Conservation (phyloP, 495 filamentous ascomycete genomes). For the Talaromyces stipitatus region DNA sequence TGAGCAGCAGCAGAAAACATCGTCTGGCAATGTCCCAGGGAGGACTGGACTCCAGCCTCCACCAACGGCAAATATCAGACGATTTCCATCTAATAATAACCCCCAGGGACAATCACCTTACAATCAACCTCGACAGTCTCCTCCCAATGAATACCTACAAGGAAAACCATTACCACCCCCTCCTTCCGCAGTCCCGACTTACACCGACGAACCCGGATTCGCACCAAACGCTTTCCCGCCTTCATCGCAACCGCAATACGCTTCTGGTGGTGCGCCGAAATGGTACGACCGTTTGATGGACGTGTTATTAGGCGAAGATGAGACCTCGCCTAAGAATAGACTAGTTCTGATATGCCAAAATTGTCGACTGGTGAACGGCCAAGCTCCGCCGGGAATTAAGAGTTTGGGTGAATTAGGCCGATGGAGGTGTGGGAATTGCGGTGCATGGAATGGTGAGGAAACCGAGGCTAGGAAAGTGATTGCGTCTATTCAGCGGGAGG, state of each 20-base stretch:
- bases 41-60: constrained; percentile 60
- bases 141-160: constrained; percentile 15
- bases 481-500: constrained; percentile 12
- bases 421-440: constrained; percentile 86
- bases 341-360: constrained; percentile 76
- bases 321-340: constrained; percentile 84
- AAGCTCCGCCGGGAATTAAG: constrained; percentile 82
- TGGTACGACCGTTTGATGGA: constrained; percentile 97
- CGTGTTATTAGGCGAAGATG: constrained; percentile 88
- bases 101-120: constrained; percentile 12
- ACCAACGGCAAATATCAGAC: constrained; percentile 77
- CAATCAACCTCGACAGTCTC: constrained; percentile 11
- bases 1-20: constrained; percentile 11
- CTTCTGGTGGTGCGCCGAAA: constrained; percentile 36
- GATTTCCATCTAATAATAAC: constrained; percentile 15
- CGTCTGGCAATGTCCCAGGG: neutral
- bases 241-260: constrained; percentile 19
- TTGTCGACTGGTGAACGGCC: constrained; percentile 90
- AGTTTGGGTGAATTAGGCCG: constrained; percentile 70
- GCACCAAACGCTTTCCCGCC: constrained; percentile 54
- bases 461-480: constrained; percentile 59
- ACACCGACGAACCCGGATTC: constrained; percentile 39
- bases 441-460: constrained; percentile 75
- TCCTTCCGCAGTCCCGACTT: constrained; percentile 10
- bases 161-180: constrained; percentile 9